These are phyloP conservation scores for Yarrowia sp. DNA, from an alignment of 805 yeast species.

Conservation along the genomic window DNA sequence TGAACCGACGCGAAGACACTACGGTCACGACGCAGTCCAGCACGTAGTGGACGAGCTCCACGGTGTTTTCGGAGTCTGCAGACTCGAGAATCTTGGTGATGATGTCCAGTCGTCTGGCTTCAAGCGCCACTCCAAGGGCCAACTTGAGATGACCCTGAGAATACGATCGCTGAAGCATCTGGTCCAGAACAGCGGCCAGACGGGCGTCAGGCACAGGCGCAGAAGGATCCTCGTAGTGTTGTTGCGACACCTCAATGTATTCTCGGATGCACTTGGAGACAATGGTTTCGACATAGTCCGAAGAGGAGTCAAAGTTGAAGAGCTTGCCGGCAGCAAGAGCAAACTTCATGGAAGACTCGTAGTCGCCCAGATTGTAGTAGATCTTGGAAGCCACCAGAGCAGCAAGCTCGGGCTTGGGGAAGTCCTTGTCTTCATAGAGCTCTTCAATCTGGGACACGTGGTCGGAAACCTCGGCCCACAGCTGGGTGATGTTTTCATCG, in stretches of 20 bases:
- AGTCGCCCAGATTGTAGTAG: constrained; percentile 89
- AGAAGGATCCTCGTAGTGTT: constrained; percentile 40
- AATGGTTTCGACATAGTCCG: constrained; percentile 90
- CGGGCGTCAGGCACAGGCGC: constrained; percentile 47
- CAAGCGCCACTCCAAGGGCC: constrained; percentile 88
- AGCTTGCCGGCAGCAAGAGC: constrained; percentile 80
- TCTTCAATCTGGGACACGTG: constrained; percentile 84
- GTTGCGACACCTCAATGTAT: constrained; percentile 65
- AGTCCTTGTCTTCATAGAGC: constrained; percentile 76
- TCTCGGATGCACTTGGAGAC: constrained; percentile 88
- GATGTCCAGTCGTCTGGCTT: constrained; percentile 80
- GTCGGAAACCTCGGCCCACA: constrained; percentile 98
- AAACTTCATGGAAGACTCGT: constrained; percentile 82
- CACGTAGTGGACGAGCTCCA: constrained; percentile 61
- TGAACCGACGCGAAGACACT: constrained; percentile 61
- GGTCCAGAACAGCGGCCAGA: constrained; percentile 69
- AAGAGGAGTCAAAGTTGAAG: constrained; percentile 67
- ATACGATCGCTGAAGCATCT: constrained; percentile 80
- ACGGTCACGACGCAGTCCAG: constrained; percentile 64
- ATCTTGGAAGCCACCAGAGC: constrained; percentile 91
- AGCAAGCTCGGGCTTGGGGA: constrained; percentile 75
- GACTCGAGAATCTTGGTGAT: constrained; percentile 45
- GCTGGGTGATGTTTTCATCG: constrained; percentile 77
- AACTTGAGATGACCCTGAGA: constrained; percentile 65
- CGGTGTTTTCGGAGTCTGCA: background rate